Evolutionary conservation across 1,284 basidiomycete species (phyloP), one percentile per base, ranked within the genome.

Genomic region (Golubevia sp.): DNA sequence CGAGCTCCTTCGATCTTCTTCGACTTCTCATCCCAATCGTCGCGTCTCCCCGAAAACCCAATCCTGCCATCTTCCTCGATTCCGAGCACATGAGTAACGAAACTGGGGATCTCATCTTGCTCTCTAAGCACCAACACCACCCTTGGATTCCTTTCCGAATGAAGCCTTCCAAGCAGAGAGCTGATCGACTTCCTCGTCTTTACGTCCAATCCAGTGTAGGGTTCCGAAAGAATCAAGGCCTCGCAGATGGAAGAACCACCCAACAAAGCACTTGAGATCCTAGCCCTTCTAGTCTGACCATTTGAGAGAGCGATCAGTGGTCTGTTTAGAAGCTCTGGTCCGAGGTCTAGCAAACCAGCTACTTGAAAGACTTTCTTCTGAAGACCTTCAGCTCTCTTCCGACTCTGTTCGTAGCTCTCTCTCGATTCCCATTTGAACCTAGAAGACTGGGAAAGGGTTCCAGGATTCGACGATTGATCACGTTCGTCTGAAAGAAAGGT

Each of bases 251-350:
- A n/a, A n/a, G n/a, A n/a, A n/a, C n/a, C n/a, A n/a, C n/a, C 86
- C 49, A 97, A 84, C 7, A 98, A 84, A 0, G 92, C 92, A 68
- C 89, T 89, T 2, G 92, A 86, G 53, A 99, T 92, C 56, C 94
- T 86, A 2, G 94, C 94, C 24, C 93, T 86, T 44, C 96, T 85
- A 21, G 91, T 97, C 86, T 99, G 96, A 0, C 96, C 96, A 72
- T 96, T 96, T 67, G 91, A 93, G 56, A 98, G 90, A 86, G 69
- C 89, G 87, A 84, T 76, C 5, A 76, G 58, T 1, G 74, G 74
- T 20, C 70, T 62, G 30, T 72, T 52, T 0, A 83, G 62, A 18
- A 83, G 55, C n/a, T 74, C 56, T 24, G 70, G 56, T 11, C 57
- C 64, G 23, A 83, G 64, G 15, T 64, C 53, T 25, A 83, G 27